Evolutionary conservation across 192 early-diverging fungal species (phyloP).

Genomic region (Podila clonocystis): DNA sequence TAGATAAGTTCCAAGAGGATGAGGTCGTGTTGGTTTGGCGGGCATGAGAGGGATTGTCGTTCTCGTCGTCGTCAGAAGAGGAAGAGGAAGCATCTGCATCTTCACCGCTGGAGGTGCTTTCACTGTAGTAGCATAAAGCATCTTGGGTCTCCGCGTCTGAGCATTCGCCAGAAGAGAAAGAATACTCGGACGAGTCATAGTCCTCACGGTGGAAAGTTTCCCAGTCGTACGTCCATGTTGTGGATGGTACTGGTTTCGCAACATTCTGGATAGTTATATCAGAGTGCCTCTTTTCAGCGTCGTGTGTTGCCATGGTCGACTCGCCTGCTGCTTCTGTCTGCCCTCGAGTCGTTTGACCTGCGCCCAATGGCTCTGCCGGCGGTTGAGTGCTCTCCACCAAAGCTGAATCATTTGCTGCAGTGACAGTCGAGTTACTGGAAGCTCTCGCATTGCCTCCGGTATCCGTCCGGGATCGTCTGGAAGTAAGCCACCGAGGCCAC

Average conservation of each 20-base stretch:
- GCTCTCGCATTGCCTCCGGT: neutral
- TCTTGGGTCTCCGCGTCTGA: slow-evolving; percentile 5
- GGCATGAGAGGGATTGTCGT: neutral
- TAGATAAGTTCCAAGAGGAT: neutral
- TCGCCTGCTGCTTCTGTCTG: too few relatives aligned
- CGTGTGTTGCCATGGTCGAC: too few relatives aligned
- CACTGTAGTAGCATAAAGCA: neutral
- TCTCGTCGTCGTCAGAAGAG: neutral
- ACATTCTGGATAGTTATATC: too few relatives aligned
- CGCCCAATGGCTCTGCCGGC: too few relatives aligned
- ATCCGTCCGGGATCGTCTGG: too few relatives aligned
- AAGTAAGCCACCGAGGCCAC: neutral
- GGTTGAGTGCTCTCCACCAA: too few relatives aligned
- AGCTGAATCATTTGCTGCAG: neutral
- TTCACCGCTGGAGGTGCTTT: neutral
- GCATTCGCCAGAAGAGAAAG: slow-evolving; percentile 18
- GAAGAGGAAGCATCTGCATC: neutral
- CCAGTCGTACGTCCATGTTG: neutral
- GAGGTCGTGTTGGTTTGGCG: neutral
- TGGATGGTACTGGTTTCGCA: neutral
- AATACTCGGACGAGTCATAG: slow-evolving; percentile 40
- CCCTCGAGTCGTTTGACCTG: too few relatives aligned
- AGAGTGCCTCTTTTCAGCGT: neutral
- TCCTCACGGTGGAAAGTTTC: slow-evolving; percentile 28
- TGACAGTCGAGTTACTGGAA: neutral